A percentile compares a stretch with the other conserved stretches of the same genome.
phyloP scores from a whole-genome alignment of 768 basidiomycete species.

The Tulasnella sp. region DNA sequence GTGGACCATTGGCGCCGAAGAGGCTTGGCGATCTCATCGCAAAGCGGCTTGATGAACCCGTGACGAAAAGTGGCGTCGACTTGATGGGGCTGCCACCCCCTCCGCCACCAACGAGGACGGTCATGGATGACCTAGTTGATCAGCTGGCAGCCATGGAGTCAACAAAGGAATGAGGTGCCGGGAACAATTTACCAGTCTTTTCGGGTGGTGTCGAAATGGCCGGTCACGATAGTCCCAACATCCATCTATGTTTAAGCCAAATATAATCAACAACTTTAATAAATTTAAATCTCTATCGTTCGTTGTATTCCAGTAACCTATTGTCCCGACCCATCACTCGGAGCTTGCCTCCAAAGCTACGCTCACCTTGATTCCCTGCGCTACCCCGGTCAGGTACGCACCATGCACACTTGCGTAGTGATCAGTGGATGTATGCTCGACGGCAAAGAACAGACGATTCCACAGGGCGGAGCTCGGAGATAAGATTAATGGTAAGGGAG shows the following conservation, averaged over 20 bases:
- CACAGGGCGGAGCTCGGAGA: no score
- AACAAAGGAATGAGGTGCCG: not conserved
- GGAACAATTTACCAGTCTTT: not conserved
- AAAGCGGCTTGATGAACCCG: conserved; percentile 32
- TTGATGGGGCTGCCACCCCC: conserved; percentile 33
- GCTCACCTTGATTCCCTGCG: not conserved
- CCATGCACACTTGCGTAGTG: conserved; percentile 27
- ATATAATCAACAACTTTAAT: no score
- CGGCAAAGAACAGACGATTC: conserved; percentile 27
- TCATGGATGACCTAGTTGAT: conserved; percentile 78
- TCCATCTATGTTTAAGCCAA: no score
- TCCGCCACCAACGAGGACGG: conserved; percentile 31
- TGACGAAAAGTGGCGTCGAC: conserved; percentile 31
- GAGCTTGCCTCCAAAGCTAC: not conserved
- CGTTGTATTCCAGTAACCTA: not conserved
- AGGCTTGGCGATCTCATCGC: conserved; percentile 32
- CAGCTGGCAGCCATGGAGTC: conserved; percentile 65
- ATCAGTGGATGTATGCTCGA: conserved; percentile 26
- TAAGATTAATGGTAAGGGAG: no score
- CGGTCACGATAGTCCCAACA: not conserved
- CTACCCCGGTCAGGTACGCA: conserved; percentile 20
- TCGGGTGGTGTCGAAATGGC: no score
- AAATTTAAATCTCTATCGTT: not conserved
- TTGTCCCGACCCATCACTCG: not conserved
- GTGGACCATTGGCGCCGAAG: conserved; percentile 55